Conservation (phyloP, 352 stramenopile genomes). For the Phytophthora sansomeana region DNA sequence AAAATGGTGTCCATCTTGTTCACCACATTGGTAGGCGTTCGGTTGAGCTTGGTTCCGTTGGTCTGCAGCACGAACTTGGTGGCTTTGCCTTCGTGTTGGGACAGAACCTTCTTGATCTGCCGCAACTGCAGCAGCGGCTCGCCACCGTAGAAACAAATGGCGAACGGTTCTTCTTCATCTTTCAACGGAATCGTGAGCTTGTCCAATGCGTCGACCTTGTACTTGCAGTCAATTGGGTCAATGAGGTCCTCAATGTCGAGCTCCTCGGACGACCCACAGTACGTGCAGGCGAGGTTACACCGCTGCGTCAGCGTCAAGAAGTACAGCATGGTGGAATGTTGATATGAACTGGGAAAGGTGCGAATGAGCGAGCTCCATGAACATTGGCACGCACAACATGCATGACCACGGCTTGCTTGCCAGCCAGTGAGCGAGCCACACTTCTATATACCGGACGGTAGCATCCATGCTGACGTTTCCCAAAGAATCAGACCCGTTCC, state of each 20-base stretch:
- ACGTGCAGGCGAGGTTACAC: slow-evolving; percentile 49
- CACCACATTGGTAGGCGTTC: slow-evolving; percentile 34
- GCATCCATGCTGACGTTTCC: slow-evolving; percentile 22
- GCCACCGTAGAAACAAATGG: slow-evolving; percentile 51
- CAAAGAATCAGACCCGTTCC: background rate
- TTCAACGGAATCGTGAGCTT: slow-evolving; percentile 31
- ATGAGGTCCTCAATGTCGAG: slow-evolving; percentile 41
- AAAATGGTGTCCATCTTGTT: slow-evolving; percentile 47
- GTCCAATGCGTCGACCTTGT: slow-evolving; percentile 28
- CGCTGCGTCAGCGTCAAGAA: slow-evolving; percentile 39
- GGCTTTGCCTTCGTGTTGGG: slow-evolving; percentile 35
- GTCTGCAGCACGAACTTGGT: slow-evolving; percentile 40
- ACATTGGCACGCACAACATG: slow-evolving; percentile 5
- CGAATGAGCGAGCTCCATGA: slow-evolving; percentile 3
- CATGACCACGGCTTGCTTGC: slow-evolving; percentile 11
- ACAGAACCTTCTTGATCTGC: slow-evolving; percentile 49
- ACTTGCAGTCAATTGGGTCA: slow-evolving; percentile 31
- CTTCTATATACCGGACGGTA: slow-evolving; percentile 29
- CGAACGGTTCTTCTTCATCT: slow-evolving; percentile 34
- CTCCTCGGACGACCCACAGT: slow-evolving; percentile 48
- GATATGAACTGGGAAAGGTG: background rate
- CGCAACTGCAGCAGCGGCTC: slow-evolving; percentile 44
- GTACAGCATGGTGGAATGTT: slow-evolving; percentile 22
- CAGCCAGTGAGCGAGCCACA: slow-evolving; percentile 18
- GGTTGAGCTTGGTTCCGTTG: slow-evolving; percentile 50